These are phyloP conservation scores for Calocera cornea DNA, from an alignment of 768 basidiomycete genomes.

Conservation along the genomic window DNA sequence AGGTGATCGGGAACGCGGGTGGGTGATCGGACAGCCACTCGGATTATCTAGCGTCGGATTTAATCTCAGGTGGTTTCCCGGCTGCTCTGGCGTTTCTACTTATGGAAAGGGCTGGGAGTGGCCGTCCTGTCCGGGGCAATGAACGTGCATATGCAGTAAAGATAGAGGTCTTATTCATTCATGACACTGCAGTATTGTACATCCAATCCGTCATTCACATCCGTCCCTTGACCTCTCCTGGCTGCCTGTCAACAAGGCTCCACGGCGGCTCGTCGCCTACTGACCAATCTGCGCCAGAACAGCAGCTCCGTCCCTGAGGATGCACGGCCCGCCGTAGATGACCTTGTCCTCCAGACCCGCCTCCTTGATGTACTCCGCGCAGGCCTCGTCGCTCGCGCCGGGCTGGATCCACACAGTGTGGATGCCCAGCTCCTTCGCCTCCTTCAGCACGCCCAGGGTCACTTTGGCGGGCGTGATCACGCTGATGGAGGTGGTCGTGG, in stretches of 20 bases:
- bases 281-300: slow-evolving; percentile 4
- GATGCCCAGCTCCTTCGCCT: slow-evolving; percentile 55
- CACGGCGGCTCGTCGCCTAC: neutral
- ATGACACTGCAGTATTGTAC: too few relatives aligned
- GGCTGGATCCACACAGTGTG: slow-evolving; percentile 82
- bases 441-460: slow-evolving; percentile 51
- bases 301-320: slow-evolving; percentile 60
- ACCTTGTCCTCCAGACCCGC: slow-evolving; percentile 51
- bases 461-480: slow-evolving; percentile 71
- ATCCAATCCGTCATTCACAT: neutral
- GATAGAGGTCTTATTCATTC: too few relatives aligned
- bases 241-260: neutral
- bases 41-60: neutral
- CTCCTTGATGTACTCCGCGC: slow-evolving; percentile 50
- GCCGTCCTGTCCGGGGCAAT: too few relatives aligned
- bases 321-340: slow-evolving; percentile 72
- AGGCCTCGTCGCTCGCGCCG: slow-evolving; percentile 59
- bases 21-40: neutral
- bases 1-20: neutral
- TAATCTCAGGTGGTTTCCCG: neutral
- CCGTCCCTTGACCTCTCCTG: neutral
- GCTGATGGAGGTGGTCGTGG: slow-evolving; percentile 57
- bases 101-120: neutral
- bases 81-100: too few relatives aligned
- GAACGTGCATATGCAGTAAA: too few relatives aligned